Base-by-base conservation (phyloP, 225 moss, liverwort and hornwort genomes). In the Physcomitrellopsis africana region DNA sequence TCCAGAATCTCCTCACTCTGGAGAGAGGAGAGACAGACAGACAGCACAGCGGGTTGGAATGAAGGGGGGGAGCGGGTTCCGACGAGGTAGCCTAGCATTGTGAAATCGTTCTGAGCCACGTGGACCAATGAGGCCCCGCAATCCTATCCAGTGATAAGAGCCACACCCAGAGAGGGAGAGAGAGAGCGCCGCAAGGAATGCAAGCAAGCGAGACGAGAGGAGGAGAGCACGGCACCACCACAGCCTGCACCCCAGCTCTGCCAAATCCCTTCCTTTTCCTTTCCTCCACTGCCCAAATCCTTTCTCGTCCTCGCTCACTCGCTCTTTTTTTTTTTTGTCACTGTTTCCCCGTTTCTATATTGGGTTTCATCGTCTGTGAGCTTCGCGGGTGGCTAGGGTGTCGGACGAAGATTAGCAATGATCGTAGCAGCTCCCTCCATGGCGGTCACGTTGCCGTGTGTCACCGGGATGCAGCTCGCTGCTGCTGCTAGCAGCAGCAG, bases 361-460 rank as follows among this genome's bases (percentile, higher is more conserved):
- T 37, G 4, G 32, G 32, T 4, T 37, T 37, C 4, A 37, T 37
- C 4, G 32, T 4, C 32, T 37, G 7, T 37, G 5, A 37, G 32
- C 32, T 37, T 37, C 0, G 32, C 32, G 4, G 32, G 5, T 37
- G 7, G 4, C 32, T 37, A 37, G 32, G 32, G 32, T 14, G 56
- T 9, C 53, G 0, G 2, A 0, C 2, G 15, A 3, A 3, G 26
- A 10, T 20, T 9, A 42, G 74, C 79, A 72, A 85, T 84, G 84
- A 80, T 72, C 64, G 84, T 59, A 51, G 80, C 84, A 20, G 79
- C 79, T 68, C 73, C 79, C 64, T 72, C 84, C 80, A 76, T 84
- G 84, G 80, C 80, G 58, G 69, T 65, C 76, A 20, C 80, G 10
- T 63, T 60, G 69, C 80, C 80, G 49, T 72, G 55, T 63, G 67